Evolutionary conservation across 2,329 filamentous ascomycete genomes (phyloP).

Genomic region (Colletotrichum noveboracense): DNA sequence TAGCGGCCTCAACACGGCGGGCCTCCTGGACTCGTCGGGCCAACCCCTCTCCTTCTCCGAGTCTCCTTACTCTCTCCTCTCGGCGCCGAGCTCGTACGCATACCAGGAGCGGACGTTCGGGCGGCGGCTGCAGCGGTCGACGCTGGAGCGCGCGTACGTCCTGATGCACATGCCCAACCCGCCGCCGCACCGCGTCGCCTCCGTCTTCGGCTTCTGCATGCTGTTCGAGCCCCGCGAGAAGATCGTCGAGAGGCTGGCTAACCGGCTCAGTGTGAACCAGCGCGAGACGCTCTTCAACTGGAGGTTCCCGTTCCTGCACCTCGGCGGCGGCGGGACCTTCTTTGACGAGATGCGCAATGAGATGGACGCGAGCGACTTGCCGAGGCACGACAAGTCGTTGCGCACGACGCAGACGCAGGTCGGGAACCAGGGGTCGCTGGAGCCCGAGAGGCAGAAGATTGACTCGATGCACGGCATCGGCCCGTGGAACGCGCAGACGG

Average conservation of each 20-base stretch:
- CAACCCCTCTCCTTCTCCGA: neutral
- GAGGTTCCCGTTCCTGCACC: constrained; percentile 65
- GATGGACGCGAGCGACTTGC: neutral
- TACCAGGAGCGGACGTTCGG: constrained; percentile 72
- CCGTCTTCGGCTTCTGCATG: constrained; percentile 73
- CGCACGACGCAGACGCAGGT: neutral
- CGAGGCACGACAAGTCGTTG: neutral
- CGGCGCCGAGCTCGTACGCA: constrained; percentile 59
- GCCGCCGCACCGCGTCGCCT: constrained; percentile 52
- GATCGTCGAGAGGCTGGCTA: constrained; percentile 47
- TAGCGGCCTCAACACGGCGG: neutral
- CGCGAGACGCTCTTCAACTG: constrained; percentile 60
- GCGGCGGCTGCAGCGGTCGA: constrained; percentile 70
- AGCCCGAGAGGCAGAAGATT: constrained; percentile 36
- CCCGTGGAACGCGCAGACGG: constrained; percentile 48
- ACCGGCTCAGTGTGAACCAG: constrained; percentile 33
- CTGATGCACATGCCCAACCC: constrained; percentile 59
- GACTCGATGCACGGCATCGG: constrained; percentile 40
- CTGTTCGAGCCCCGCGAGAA: constrained; percentile 59
- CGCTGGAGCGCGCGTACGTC: constrained; percentile 66
- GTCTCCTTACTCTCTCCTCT: constrained; percentile 39
- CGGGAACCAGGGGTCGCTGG: constrained; percentile 41
- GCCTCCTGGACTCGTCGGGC: neutral
- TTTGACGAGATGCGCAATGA: constrained; percentile 39
- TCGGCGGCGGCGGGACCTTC: constrained; percentile 73